Percentiles rank a stretch among this genome's conserved stretches.
phyloP scores from a whole-genome alignment of 2,329 filamentous ascomycete genomes.

The Botrytis medusae region DNA sequence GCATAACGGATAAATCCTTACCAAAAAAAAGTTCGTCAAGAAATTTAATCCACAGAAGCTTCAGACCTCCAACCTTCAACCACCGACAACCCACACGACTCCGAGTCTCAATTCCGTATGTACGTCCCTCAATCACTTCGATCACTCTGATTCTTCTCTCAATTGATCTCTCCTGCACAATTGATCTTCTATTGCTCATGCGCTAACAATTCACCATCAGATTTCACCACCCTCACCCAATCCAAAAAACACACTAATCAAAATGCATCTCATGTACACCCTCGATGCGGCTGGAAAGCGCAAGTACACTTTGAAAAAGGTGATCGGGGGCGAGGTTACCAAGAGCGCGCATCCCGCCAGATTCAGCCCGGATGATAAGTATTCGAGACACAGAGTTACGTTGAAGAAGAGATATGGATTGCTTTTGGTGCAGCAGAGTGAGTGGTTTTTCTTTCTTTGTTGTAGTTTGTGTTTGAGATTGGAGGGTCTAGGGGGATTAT shows the following conservation, averaged over 20 bases:
- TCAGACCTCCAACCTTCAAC: not conserved
- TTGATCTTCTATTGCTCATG: not conserved
- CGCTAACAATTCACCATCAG: not conserved
- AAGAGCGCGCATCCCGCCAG: slow-evolving; percentile 94
- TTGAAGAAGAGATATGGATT: slow-evolving; percentile 92
- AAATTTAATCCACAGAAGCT: slow-evolving; percentile 18
- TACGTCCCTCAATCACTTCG: not conserved
- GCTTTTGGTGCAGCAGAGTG: slow-evolving; percentile 77
- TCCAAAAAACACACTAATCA: not conserved
- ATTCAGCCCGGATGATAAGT: slow-evolving; percentile 98
- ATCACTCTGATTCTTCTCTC: not conserved
- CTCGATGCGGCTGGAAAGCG: slow-evolving; percentile 80
- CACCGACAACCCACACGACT: not conserved
- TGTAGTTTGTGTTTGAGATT: not conserved
- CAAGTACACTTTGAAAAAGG: slow-evolving; percentile 93
- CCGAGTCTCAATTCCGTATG: not conserved
- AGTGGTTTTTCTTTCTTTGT: slow-evolving; percentile 30
- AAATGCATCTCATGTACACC: slow-evolving; percentile 82
- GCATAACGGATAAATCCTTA: not conserved
- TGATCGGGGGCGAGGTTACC: slow-evolving; percentile 78
- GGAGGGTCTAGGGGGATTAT: not conserved
- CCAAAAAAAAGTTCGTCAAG: slow-evolving; percentile 18
- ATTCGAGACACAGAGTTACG: slow-evolving; percentile 92
- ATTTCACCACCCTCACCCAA: not conserved
- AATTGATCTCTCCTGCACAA: not conserved